Evolutionary conservation across 2,329 filamentous ascomycete genomes (phyloP).

Genomic region (Colletotrichum liaoningense): DNA sequence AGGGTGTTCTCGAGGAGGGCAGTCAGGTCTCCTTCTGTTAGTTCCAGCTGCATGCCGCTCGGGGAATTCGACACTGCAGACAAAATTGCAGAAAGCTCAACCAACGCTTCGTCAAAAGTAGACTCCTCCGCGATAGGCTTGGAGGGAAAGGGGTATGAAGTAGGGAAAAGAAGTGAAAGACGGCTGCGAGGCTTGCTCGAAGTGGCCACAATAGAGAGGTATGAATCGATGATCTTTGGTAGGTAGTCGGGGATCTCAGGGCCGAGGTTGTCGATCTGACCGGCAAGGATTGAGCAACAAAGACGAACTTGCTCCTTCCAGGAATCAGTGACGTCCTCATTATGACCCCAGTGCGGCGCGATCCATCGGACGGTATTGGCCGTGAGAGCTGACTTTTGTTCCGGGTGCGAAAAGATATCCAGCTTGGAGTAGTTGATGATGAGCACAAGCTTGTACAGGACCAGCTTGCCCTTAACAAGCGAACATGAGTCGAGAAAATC

Average conservation of each 20-base stretch:
- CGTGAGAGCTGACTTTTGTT: slow-evolving; percentile 79
- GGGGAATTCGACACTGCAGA: slow-evolving; percentile 83
- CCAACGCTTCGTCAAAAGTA: slow-evolving; percentile 84
- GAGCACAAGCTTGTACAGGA: slow-evolving; percentile 91
- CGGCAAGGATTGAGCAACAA: slow-evolving; percentile 92
- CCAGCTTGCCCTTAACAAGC: slow-evolving; percentile 87
- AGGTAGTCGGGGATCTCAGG: slow-evolving; percentile 90
- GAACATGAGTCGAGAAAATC: slow-evolving; percentile 94
- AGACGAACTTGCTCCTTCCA: slow-evolving; percentile 94
- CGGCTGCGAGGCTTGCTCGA: slow-evolving; percentile 67
- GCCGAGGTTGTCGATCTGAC: slow-evolving; percentile 82
- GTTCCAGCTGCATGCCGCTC: slow-evolving; percentile 79
- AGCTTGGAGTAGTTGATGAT: slow-evolving; percentile 92
- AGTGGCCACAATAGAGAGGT: slow-evolving; percentile 76
- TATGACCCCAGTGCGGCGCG: slow-evolving; percentile 90
- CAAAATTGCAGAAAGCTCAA: slow-evolving; percentile 89
- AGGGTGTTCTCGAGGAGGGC: slow-evolving; percentile 82
- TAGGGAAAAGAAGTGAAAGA: slow-evolving; percentile 90
- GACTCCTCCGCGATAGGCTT: slow-evolving; percentile 72
- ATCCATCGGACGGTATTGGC: slow-evolving; percentile 92
- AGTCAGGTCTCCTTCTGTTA: slow-evolving; percentile 79
- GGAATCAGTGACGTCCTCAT: slow-evolving; percentile 79
- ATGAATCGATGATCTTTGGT: slow-evolving; percentile 91
- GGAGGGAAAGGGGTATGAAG: slow-evolving; percentile 87
- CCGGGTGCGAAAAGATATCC: slow-evolving; percentile 81